Evolutionary conservation across 768 basidiomycete genomes (phyloP).

Genomic region (Hypsizygus marmoreus): DNA sequence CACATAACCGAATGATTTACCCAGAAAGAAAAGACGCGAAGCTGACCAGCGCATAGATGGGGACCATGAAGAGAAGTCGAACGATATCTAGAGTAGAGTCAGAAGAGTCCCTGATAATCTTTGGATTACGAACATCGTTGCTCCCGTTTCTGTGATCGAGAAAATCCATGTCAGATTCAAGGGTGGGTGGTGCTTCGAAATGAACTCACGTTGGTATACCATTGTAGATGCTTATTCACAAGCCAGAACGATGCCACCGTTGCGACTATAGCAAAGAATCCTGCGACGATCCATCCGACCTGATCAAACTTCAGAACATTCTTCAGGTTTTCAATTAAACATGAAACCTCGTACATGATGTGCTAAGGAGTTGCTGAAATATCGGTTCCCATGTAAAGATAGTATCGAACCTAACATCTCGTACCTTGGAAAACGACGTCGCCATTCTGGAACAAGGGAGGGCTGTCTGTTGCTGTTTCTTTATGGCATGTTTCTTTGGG

Average conservation of each 20-base stretch:
- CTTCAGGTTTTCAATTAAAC: background rate
- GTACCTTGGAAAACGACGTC: conserved; percentile 63
- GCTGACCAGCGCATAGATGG: conserved; percentile 70
- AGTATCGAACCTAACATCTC: conserved; percentile 8
- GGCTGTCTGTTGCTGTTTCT: conserved; percentile 43
- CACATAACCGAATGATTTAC: conserved; percentile 31
- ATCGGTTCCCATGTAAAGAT: conserved; percentile 1
- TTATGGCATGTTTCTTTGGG: conserved; percentile 36
- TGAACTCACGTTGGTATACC: conserved; percentile 72
- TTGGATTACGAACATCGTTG: conserved; percentile 55
- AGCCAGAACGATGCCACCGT: conserved; percentile 68
- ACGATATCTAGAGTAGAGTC: conserved; percentile 54
- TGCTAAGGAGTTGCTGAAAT: conserved; percentile 31
- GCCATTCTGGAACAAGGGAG: conserved; percentile 64
- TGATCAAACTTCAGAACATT: conserved; percentile 29
- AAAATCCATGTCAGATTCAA: too few relatives aligned
- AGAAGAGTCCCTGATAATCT: background rate
- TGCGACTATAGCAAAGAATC: conserved; percentile 58
- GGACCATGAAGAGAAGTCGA: conserved; percentile 77
- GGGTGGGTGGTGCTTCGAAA: too few relatives aligned
- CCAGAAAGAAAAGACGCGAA: conserved; percentile 72
- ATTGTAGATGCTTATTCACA: conserved; percentile 69
- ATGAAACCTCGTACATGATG: conserved; percentile 49
- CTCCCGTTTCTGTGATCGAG: conserved; percentile 71
- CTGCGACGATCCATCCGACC: conserved; percentile 73